phyloP scores from a whole-genome alignment of 768 basidiomycete genomes.

The Agaricus sinodeliciosus region DNA sequence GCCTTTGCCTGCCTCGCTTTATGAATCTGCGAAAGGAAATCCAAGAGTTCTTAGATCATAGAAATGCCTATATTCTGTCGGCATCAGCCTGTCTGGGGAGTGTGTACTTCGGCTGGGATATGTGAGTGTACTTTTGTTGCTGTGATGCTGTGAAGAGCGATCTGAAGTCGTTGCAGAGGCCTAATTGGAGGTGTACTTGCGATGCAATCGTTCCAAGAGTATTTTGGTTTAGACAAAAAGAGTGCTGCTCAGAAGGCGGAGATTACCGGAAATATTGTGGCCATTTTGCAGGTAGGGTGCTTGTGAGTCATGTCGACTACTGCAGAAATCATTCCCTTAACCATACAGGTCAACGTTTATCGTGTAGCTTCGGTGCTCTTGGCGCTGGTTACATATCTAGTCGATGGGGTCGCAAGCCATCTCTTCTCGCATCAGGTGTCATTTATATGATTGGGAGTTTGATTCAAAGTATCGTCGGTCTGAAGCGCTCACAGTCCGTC shows the following conservation, averaged over 20 bases:
- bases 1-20: constrained; percentile 13
- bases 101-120: constrained; percentile 47
- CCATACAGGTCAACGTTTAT: not conserved
- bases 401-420: constrained; percentile 39
- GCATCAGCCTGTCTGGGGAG: constrained; percentile 40
- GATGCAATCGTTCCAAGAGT: constrained; percentile 37
- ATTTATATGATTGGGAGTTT: constrained; percentile 43
- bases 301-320: constrained; percentile 27
- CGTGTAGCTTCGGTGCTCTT: constrained; percentile 36
- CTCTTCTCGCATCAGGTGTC: constrained; percentile 35
- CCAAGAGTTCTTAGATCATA: constrained; percentile 22
- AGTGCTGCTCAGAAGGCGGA: constrained; percentile 29
- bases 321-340: not conserved
- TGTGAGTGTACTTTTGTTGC: constrained; percentile 16
- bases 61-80: constrained; percentile 41
- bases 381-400: constrained; percentile 32
- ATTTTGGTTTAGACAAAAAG: constrained; percentile 39
- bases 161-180: constrained; percentile 15
- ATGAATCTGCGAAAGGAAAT: constrained; percentile 15
- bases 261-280: constrained; percentile 45
- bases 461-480: constrained; percentile 37
- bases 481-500: constrained; percentile 28
- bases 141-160: constrained; percentile 1
- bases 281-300: constrained; percentile 41
- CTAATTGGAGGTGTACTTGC: constrained; percentile 45